These are phyloP conservation scores for Myxozyma neglecta DNA, from an alignment of 805 yeast species.

Conservation along the genomic window DNA sequence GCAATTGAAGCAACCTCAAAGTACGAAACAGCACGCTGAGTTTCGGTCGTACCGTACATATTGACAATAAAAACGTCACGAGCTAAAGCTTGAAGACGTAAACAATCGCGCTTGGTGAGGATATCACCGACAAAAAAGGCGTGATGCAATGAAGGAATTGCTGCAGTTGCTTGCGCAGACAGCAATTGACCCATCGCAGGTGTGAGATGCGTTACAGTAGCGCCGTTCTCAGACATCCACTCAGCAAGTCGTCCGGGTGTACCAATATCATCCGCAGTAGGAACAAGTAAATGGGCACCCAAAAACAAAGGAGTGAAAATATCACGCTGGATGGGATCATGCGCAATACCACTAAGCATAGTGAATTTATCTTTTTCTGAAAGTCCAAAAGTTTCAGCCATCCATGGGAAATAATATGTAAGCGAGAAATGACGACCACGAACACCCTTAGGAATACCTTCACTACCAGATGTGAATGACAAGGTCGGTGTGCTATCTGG, in stretches of 20 bases:
- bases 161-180: slow-evolving; percentile 90
- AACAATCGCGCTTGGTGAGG: slow-evolving; percentile 93
- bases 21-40: slow-evolving; percentile 96
- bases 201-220: slow-evolving; percentile 95
- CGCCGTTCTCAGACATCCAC: slow-evolving; percentile 91
- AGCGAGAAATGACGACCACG: slow-evolving; percentile 95
- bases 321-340: slow-evolving; percentile 98
- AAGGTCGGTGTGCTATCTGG: slow-evolving; percentile 97
- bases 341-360: slow-evolving; percentile 98
- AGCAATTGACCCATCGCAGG: slow-evolving; percentile 99
- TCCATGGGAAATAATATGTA: slow-evolving; percentile 98
- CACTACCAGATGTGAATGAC: slow-evolving; percentile 96
- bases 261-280: slow-evolving; percentile 96
- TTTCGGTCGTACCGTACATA: slow-evolving; percentile 99
- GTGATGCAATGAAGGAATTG: slow-evolving; percentile 82
- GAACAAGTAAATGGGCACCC: slow-evolving; percentile 91
- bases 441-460: slow-evolving; percentile 98
- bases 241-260: slow-evolving; percentile 97
- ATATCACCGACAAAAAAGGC: slow-evolving; percentile 99
- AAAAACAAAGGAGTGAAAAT: slow-evolving; percentile 96
- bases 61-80: slow-evolving; percentile 86
- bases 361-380: slow-evolving; percentile 84
- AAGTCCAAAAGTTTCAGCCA: slow-evolving; percentile 81
- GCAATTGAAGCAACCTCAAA: slow-evolving; percentile 79
- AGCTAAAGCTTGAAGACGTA: slow-evolving; percentile 87